phyloP scores from a whole-genome alignment of 1,284 basidiomycete species.

The Inonotus hispidus region DNA sequence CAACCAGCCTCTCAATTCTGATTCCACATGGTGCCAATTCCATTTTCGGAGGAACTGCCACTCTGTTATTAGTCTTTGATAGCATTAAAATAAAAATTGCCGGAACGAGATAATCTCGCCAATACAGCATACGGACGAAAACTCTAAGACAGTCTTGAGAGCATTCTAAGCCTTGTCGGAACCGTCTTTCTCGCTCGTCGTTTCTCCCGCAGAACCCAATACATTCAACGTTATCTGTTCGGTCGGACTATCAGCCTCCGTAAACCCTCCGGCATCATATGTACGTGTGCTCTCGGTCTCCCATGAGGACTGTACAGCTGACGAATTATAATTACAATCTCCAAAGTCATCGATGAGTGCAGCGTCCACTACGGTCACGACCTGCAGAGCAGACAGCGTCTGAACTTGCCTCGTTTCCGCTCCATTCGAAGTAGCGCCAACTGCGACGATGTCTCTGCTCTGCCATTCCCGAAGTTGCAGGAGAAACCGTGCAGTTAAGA shows the following conservation, averaged over 20 bases:
- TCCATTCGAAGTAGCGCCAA: neutral
- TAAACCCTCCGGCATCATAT: neutral
- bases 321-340: neutral
- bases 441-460: neutral
- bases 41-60: too few species aligned
- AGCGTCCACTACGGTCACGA: neutral
- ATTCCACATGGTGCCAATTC: too few species aligned
- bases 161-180: too few species aligned
- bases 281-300: neutral
- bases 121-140: too few species aligned
- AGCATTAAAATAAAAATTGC: too few species aligned
- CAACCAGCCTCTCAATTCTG: too few species aligned
- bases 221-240: neutral
- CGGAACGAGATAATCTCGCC: too few species aligned
- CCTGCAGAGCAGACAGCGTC: neutral
- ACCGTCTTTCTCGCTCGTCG: neutral
- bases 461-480: slow-evolving; percentile 1
- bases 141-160: too few species aligned
- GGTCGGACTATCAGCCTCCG: neutral
- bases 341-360: neutral
- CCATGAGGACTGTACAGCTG: neutral
- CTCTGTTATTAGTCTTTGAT: too few species aligned
- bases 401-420: neutral
- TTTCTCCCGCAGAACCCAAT: neutral
- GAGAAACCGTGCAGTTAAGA: slow-evolving; percentile 1